Conservation (phyloP, 2,329 filamentous ascomycete species). For the Sporothrix schenckii region DNA sequence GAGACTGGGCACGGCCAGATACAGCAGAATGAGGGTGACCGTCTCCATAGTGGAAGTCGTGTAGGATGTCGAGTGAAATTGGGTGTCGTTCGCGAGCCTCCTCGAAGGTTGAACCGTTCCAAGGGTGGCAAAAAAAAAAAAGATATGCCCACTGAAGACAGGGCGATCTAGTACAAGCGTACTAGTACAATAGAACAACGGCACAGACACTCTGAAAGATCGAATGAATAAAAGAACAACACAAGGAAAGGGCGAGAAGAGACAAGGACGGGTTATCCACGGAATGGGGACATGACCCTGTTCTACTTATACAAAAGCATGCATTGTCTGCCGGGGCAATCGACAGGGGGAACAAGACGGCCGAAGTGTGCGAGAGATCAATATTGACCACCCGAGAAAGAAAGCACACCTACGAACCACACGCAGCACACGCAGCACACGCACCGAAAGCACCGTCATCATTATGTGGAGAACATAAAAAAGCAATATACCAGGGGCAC, state of each 20-base stretch:
- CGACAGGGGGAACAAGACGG: not conserved
- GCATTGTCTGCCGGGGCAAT: conserved; percentile 5
- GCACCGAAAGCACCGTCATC: no score
- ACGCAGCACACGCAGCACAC: not conserved
- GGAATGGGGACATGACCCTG: not conserved
- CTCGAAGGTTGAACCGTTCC: not conserved
- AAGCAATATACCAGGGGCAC: conserved; percentile 20
- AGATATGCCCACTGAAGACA: not conserved
- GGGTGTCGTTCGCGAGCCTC: not conserved
- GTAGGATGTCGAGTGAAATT: not conserved
- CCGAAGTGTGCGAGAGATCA: not conserved
- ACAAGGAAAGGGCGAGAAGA: not conserved
- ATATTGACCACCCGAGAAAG: not conserved
- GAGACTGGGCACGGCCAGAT: conserved; percentile 52
- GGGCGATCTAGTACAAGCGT: not conserved
- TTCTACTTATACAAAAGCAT: conserved; percentile 17
- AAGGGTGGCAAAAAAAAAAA: not conserved
- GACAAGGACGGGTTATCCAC: conserved; percentile 15
- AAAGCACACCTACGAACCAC: not conserved
- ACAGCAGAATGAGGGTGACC: conserved; percentile 48
- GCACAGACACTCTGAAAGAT: not conserved
- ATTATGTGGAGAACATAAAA: conserved; percentile 21
- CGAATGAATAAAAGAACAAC: not conserved
- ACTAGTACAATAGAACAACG: not conserved
- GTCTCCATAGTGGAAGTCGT: conserved; percentile 45